Conservation (phyloP, 2,329 filamentous ascomycete genomes). For the Fusarium fracticaudum region DNA sequence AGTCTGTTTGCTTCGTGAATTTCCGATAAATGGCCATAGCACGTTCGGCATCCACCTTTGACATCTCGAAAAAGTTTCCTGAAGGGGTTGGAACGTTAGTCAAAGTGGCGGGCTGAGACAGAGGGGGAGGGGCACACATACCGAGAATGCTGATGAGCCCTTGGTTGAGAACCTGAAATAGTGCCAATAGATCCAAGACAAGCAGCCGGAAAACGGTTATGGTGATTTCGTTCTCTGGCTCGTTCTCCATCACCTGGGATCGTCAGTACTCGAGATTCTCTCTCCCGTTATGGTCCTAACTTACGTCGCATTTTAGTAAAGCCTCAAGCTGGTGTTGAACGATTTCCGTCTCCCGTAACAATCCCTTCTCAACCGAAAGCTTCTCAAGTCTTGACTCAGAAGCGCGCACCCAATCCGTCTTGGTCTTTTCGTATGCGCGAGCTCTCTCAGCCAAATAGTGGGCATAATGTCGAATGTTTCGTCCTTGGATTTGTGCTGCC, state of each 20-base stretch:
- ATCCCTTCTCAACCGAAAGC: constrained; percentile 88
- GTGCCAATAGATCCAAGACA: constrained; percentile 85
- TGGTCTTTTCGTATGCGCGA: constrained; percentile 83
- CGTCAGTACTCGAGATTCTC: constrained; percentile 5
- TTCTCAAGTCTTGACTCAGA: constrained; percentile 86
- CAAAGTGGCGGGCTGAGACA: constrained; percentile 11
- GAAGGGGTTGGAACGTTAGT: constrained; percentile 29
- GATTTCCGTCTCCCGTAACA: constrained; percentile 89
- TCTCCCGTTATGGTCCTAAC: constrained; percentile 45
- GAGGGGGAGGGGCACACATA: constrained; percentile 54
- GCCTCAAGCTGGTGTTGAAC: constrained; percentile 89
- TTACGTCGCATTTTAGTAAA: constrained; percentile 87
- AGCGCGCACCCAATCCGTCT: constrained; percentile 87
- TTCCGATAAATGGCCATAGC: constrained; percentile 91
- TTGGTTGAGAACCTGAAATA: constrained; percentile 97
- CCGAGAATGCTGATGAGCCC: constrained; percentile 96
- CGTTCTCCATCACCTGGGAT: constrained; percentile 80
- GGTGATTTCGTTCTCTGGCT: constrained; percentile 96
- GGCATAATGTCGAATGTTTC: constrained; percentile 92
- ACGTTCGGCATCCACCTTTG: constrained; percentile 89
- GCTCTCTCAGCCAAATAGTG: constrained; percentile 87
- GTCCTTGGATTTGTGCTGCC: constrained; percentile 89
- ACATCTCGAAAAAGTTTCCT: constrained; percentile 99
- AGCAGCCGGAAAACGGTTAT: constrained; percentile 92
- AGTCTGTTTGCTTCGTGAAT: constrained; percentile 91